Evolutionary conservation across 495 filamentous ascomycete genomes (phyloP), one percentile per base, ranked within the genome.

Genomic region (Annulohypoxylon stygium): DNA sequence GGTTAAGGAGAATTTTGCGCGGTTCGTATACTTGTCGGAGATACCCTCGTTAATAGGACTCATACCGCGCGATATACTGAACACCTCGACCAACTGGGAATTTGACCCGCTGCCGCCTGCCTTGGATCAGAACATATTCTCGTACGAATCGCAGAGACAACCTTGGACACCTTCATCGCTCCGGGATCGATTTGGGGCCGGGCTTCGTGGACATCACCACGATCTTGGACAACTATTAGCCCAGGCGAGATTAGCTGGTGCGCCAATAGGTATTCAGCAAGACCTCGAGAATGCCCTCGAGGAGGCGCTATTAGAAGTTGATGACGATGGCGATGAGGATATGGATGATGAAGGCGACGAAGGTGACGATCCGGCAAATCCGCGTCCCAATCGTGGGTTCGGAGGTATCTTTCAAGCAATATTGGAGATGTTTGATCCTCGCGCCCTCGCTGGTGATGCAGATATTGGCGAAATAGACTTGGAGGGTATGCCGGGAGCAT

Each of bases 11-110:
- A 86, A 90, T 58, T 87, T 94, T 62, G 93, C 93, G 1, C 87
- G 96, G 30, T 93, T 95, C 78, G 86, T 95, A 20, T 87, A 95
- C 54, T 83, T 97, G 4, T 90, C 93, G 2, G 92, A 95, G 71
- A 88, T 87, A 0, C 92, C 90, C 0, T 76, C 83, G 1, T 81
- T 94, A n/a, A 90, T 93, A 71, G 77, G 83, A 8, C 76, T 89
- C 20, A 77, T 92, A 7, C 90, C 91, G 3, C 84, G 84, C 3
- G 64, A 77, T 10, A 73, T 88, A 75, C 78, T 92, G 62, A 70
- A 84, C 55, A 51, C 78, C 10, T 60, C 80, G 43, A 83, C 86
- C 9, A 89, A 88, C 20, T 89, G 88, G 37, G 86, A 89, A 37
- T 90, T 90, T 20, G 92, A 95, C 77, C 92, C 91, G 9, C 81